A percentile compares a stretch with the other conserved stretches of the same genome.
phyloP scores from a whole-genome alignment of 177 flowering plant genomes.

The Vitis hybrid region DNA sequence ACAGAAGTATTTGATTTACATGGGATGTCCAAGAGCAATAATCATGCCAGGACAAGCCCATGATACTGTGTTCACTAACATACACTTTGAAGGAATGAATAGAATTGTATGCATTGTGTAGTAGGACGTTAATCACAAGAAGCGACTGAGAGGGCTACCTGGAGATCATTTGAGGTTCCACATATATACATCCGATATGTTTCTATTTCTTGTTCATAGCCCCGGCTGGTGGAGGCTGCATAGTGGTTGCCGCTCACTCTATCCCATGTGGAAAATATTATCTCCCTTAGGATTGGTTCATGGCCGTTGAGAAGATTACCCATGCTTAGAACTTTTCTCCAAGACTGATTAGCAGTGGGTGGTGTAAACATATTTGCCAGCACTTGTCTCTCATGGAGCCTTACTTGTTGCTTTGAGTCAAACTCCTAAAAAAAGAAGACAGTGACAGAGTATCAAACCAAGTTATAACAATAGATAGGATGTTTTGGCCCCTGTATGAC shows the following conservation, averaged over 20 bases:
- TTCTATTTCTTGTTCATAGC: constrained; percentile 49
- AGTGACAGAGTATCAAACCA: background rate
- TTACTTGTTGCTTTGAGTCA: constrained; percentile 47
- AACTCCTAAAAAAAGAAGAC: constrained; percentile 44
- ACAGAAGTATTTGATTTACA: background rate
- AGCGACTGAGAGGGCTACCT: constrained; percentile 65
- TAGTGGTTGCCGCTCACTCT: constrained; percentile 47
- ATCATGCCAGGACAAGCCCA: background rate
- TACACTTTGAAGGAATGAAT: background rate
- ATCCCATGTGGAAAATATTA: constrained; percentile 60
- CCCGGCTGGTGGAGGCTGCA: constrained; percentile 33
- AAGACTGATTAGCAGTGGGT: constrained; percentile 88
- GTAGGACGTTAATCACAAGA: constrained; percentile 52
- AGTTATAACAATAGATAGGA: background rate
- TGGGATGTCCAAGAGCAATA: background rate
- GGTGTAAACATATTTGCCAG: constrained; percentile 65
- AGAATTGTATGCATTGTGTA: background rate
- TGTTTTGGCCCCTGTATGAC: background rate
- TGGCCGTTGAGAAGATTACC: constrained; percentile 98
- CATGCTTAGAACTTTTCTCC: constrained; percentile 97
- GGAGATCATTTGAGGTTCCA: constrained; percentile 83
- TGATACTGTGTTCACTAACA: background rate
- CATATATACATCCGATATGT: constrained; percentile 77
- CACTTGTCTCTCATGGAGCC: constrained; percentile 52
- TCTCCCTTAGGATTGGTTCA: constrained; percentile 80